These are phyloP conservation scores for Isoetes taiwanensis DNA, from an alignment of 75 land plant species.

Conservation along the genomic window DNA sequence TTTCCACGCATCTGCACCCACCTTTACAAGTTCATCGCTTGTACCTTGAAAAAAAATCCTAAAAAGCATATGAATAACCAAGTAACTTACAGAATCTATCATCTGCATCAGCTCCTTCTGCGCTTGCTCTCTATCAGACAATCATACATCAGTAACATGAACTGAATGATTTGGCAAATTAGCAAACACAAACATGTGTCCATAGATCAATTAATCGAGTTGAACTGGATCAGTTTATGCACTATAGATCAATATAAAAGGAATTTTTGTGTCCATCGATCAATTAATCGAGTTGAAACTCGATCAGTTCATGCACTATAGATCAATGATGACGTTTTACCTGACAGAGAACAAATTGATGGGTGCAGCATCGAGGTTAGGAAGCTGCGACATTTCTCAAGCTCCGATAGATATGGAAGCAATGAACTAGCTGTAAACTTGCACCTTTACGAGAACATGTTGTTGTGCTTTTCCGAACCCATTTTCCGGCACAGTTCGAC, in stretches of 20 bases:
- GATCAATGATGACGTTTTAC: constrained; percentile 12
- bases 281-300: background rate
- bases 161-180: background rate
- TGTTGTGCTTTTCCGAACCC: too few relatives aligned
- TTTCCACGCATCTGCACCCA: constrained; percentile 69
- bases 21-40: background rate
- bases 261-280: background rate
- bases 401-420: too few relatives aligned
- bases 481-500: too few relatives aligned
- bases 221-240: background rate
- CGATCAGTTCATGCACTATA: background rate
- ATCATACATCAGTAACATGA: background rate
- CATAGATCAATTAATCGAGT: background rate
- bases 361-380: constrained; percentile 71
- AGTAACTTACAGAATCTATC: constrained; percentile 48
- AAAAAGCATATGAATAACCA: background rate
- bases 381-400: constrained; percentile 64
- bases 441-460: too few relatives aligned
- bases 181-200: background rate
- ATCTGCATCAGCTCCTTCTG: constrained; percentile 67
- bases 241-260: background rate
- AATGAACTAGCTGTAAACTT: too few relatives aligned
- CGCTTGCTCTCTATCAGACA: constrained; percentile 50
- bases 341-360: constrained; percentile 55
- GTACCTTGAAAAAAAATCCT: background rate